Evolutionary conservation across 371 early-diverging fungal species (phyloP).

Genomic region (Chytridiales sp.): DNA sequence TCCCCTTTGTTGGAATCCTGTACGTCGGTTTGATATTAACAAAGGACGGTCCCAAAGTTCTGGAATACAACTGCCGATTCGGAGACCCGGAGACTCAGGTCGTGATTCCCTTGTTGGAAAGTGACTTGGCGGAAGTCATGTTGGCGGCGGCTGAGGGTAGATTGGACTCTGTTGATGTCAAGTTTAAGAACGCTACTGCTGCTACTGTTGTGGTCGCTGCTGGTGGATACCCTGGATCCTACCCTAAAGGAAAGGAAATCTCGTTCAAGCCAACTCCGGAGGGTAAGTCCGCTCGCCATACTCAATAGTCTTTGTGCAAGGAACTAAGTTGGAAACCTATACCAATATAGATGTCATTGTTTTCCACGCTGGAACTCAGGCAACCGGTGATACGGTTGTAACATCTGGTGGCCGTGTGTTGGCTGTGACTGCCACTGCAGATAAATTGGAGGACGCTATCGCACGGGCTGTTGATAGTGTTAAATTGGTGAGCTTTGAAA

Average conservation of each 20-base stretch:
- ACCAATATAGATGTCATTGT: constrained; percentile 63
- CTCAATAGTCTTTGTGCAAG: neutral
- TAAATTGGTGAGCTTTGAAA: constrained; percentile 63
- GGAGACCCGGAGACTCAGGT: constrained; percentile 98
- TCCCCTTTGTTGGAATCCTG: constrained; percentile 95
- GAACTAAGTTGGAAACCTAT: constrained; percentile 2
- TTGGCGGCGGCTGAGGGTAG: constrained; percentile 86
- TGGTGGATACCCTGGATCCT: constrained; percentile 88
- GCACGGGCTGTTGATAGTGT: constrained; percentile 29
- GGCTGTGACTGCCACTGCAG: constrained; percentile 81
- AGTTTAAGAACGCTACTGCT: constrained; percentile 71
- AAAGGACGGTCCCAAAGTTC: constrained; percentile 80
- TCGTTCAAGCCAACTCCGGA: constrained; percentile 44
- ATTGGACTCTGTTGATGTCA: constrained; percentile 81
- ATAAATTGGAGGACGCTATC: constrained; percentile 66
- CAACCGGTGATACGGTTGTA: constrained; percentile 58
- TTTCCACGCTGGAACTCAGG: constrained; percentile 91
- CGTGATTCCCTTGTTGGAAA: constrained; percentile 83
- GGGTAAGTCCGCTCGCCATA: constrained; percentile 1
- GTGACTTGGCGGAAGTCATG: constrained; percentile 87
- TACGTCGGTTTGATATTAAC: constrained; percentile 97
- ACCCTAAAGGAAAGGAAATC: constrained; percentile 80
- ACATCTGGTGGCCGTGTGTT: constrained; percentile 96
- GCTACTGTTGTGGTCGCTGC: constrained; percentile 92
- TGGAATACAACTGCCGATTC: constrained; percentile 96